These are phyloP conservation scores for Candida morakotiae DNA, from an alignment of 805 yeast species.

Conservation along the genomic window DNA sequence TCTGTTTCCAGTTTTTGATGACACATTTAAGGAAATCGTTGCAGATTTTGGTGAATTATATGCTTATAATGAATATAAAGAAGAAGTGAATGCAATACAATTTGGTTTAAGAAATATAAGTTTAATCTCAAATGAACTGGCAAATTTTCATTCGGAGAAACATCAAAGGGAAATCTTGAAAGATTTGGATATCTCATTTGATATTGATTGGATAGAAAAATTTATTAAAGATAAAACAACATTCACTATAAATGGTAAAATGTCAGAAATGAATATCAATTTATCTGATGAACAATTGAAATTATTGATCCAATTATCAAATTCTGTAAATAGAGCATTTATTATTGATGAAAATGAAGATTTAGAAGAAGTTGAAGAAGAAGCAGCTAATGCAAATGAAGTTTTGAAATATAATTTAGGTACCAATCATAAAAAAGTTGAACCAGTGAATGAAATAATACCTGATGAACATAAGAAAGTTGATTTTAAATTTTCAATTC, in stretches of 20 bases:
- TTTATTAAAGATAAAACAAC: conserved; percentile 39
- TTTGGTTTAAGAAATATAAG: conserved; percentile 73
- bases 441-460: neutral
- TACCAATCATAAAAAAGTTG: neutral
- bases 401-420: conserved; percentile 23
- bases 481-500: conserved; percentile 54
- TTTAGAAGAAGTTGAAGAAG: conserved; percentile 48
- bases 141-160: conserved; percentile 33
- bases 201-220: conserved; percentile 52
- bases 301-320: conserved; percentile 52
- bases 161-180: conserved; percentile 56
- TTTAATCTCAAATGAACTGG: conserved; percentile 53
- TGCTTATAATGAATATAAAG: conserved; percentile 56
- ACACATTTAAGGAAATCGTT: conserved; percentile 12
- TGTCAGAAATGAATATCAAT: conserved; percentile 59
- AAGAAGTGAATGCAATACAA: conserved; percentile 46
- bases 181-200: conserved; percentile 57
- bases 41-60: conserved; percentile 70
- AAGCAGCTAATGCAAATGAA: conserved; percentile 64
- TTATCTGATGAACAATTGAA: conserved; percentile 72
- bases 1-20: conserved; percentile 60
- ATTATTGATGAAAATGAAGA: conserved; percentile 34
- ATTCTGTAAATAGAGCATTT: conserved; percentile 54
- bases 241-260: conserved; percentile 48
- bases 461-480: conserved; percentile 33